phyloP scores from a whole-genome alignment of 2,329 filamentous ascomycete genomes.

The Orbilia brochopaga region DNA sequence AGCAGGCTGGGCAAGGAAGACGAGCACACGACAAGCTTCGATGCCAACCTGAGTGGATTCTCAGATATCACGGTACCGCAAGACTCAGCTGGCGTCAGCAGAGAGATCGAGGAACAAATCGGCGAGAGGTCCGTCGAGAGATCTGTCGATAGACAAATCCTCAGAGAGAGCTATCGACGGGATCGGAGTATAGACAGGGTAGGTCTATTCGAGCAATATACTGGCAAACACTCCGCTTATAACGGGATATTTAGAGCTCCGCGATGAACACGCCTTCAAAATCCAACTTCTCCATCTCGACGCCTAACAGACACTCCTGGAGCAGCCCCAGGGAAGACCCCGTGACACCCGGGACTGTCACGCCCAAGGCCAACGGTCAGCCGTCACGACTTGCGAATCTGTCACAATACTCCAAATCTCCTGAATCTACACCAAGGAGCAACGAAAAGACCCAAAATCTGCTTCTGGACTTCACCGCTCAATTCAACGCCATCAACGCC shows the following conservation, averaged over 20 bases:
- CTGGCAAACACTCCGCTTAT: conserved; percentile 3
- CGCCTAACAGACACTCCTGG: conserved; percentile 40
- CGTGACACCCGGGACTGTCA: conserved; percentile 37
- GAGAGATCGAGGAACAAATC: conserved; percentile 39
- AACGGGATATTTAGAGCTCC: conserved; percentile 14
- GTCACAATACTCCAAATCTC: conserved; percentile 56
- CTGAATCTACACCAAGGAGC: conserved; percentile 63
- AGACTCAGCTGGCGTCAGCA: conserved; percentile 40
- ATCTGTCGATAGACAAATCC: conserved; percentile 44
- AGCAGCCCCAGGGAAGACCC: conserved; percentile 45
- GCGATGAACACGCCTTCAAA: conserved; percentile 40
- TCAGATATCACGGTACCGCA: conserved; percentile 29
- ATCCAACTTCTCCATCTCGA: conserved; percentile 33
- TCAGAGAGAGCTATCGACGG: conserved; percentile 46
- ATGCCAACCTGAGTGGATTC: conserved; percentile 43
- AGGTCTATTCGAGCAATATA: background rate
- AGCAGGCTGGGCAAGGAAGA: conserved; percentile 20
- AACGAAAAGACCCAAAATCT: conserved; percentile 70
- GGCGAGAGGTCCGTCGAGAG: conserved; percentile 35
- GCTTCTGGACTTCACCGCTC: conserved; percentile 85
- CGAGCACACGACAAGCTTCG: conserved; percentile 29
- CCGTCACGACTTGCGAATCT: conserved; percentile 50
- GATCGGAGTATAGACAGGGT: conserved; percentile 41
- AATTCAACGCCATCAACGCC: conserved; percentile 64
- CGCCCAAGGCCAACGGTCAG: conserved; percentile 20